A percentile compares a stretch with the other conserved stretches of the same genome.
phyloP scores from a whole-genome alignment of 768 basidiomycete genomes.

The Hygrophoropsis aurantiaca region DNA sequence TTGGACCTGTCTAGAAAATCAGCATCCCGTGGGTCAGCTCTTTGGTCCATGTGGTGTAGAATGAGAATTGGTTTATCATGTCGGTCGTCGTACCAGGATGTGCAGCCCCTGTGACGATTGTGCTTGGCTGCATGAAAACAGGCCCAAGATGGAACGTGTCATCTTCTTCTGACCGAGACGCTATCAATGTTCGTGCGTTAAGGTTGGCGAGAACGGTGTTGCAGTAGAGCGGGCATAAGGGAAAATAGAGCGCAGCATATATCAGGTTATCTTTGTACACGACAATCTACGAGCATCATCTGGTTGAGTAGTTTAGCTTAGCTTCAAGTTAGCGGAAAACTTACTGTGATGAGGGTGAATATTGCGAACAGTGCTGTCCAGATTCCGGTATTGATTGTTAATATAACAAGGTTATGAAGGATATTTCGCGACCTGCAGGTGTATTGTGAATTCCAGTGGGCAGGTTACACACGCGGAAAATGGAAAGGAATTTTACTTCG shows the following conservation, averaged over 20 bases:
- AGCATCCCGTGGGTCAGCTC: no score
- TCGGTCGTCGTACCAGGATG: no score
- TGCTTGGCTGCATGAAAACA: no score
- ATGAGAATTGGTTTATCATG: no score
- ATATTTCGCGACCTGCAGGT: constrained; percentile 1
- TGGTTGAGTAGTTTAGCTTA: no score
- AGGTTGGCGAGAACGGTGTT: constrained; percentile 11
- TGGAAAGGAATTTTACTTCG: neutral
- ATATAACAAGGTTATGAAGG: constrained; percentile 8
- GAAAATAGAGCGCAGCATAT: constrained; percentile 8
- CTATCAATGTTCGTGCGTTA: constrained; percentile 5
- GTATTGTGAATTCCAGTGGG: neutral
- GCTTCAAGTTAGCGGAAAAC: neutral
- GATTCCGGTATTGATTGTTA: constrained; percentile 10
- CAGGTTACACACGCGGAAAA: neutral
- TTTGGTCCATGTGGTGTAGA: no score
- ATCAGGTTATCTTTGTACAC: constrained; percentile 1
- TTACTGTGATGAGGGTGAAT: constrained; percentile 1
- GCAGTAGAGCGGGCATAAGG: constrained; percentile 11
- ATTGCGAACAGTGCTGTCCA: constrained; percentile 13
- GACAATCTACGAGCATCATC: neutral
- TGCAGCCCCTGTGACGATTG: no score
- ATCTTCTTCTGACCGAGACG: neutral
- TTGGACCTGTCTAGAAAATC: no score
- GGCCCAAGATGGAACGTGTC: neutral